Evolutionary conservation across 1,139 yeast species (phyloP), one percentile per base, ranked within the genome.

Genomic region (Scheffersomyces insectosa): DNA sequence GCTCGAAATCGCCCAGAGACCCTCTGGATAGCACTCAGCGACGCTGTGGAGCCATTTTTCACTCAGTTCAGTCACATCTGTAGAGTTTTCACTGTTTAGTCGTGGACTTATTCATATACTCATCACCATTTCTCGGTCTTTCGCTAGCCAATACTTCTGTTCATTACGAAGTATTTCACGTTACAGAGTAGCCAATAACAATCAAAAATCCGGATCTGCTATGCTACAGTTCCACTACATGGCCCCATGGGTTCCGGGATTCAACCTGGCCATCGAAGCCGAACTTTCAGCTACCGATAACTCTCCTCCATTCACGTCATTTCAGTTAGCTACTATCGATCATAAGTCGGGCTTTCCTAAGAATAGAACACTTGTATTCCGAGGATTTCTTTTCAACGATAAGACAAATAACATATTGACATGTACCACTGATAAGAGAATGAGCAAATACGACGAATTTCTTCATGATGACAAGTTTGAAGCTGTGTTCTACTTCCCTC

Each of bases 381-480:
- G 96, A 42, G 95, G 91, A 11, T 88, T 87, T 66, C 65, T 88
- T 37, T 88, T 88, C 57, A 74, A 81, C 57, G 88, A 87, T 57
- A 78, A 76, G 48, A 72, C 79, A 44, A 83, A 85, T 35, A 88
- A 87, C 55, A 80, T 85, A 8, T 60, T 88, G 43, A 75, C 88
- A 3, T 82, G 85, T 56, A 79, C 86, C 36, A 84, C 95, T 1
- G 96, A 88, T 63, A 72, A 75, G 53, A 69, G 96, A 58, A 81
- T 85, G 75, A 66, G 66, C 40, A 88, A 88, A 61, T 76, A 77
- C 54, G 63, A 66, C 20, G 88, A 86, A 56, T 65, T 83, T 42
- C 48, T 59, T 12, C 51, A 57, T 23, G 77, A 79, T 54, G 80
- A 82, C 49, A 66, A 72, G 43, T 83, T 81, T 58, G 95, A 88